A percentile compares a stretch with the other conserved stretches of the same genome.
Evolutionary conservation across 805 yeast genomes (phyloP).

Genomic region (Spathaspora sp.): DNA sequence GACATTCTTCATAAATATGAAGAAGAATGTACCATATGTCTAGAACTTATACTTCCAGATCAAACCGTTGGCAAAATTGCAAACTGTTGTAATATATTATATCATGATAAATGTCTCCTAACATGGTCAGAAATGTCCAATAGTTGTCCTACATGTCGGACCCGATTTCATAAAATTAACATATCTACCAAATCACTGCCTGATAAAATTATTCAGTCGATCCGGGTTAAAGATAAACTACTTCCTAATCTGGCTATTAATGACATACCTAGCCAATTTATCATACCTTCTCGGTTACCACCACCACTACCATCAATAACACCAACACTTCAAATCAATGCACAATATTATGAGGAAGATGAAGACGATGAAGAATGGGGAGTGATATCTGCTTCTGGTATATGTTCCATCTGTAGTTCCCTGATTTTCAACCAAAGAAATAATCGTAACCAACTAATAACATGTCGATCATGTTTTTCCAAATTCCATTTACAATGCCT

Average conservation of each 20-base stretch:
- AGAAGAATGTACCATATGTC: conserved; percentile 58
- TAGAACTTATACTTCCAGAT: conserved; percentile 27
- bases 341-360: conserved; percentile 2
- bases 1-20: not conserved
- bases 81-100: conserved; percentile 48
- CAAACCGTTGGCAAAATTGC: conserved; percentile 22
- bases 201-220: conserved; percentile 3
- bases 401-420: conserved; percentile 11
- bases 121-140: conserved; percentile 57
- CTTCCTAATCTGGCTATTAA: conserved; percentile 33
- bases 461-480: conserved; percentile 5
- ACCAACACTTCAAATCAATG: not conserved
- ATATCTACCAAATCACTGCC: conserved; percentile 17
- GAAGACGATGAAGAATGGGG: conserved; percentile 1
- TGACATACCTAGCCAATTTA: conserved; percentile 32
- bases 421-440: not conserved
- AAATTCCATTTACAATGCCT: conserved; percentile 6
- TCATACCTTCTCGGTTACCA: conserved; percentile 15
- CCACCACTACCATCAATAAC: not conserved
- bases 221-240: conserved; percentile 26
- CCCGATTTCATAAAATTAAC: conserved; percentile 38
- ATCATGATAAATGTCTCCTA: conserved; percentile 54
- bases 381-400: not conserved
- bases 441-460: not conserved
- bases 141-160: conserved; percentile 61